phyloP scores from a whole-genome alignment of 139 green algal species.

The Chlorella sp. region DNA sequence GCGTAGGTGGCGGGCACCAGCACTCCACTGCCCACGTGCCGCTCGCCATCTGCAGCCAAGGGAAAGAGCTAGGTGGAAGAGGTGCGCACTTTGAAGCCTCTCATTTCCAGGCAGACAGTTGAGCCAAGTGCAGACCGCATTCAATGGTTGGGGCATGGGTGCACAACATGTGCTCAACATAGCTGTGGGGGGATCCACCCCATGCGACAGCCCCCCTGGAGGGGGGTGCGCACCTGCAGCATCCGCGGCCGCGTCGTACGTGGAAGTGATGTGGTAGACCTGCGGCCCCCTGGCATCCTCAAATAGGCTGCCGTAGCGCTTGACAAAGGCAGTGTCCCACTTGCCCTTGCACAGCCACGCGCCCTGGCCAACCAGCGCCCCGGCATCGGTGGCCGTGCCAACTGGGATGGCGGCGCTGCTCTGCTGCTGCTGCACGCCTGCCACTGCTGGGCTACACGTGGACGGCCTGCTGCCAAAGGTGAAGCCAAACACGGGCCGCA shows the following conservation, averaged over 20 bases:
- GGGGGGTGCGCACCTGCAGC: not conserved
- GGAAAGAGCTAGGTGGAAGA: not conserved
- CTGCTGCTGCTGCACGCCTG: not conserved
- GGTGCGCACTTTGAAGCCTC: not conserved
- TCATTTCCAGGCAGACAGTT: too few species aligned
- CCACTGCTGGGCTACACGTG: not conserved
- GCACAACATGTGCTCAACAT: not conserved
- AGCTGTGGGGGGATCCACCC: too few species aligned
- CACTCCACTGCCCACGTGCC: conserved; percentile 17
- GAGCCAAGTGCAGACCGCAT: too few species aligned
- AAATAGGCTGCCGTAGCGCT: conserved; percentile 46
- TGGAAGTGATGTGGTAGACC: conserved; percentile 30
- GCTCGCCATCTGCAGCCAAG: not conserved
- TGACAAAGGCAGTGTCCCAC: conserved; percentile 38
- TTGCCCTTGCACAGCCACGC: conserved; percentile 41
- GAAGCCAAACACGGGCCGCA: conserved; percentile 43
- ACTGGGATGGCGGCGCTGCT: conserved; percentile 6
- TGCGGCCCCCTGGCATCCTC: conserved; percentile 44
- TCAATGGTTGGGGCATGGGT: not conserved
- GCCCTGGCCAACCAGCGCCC: not conserved
- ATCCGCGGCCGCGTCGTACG: conserved; percentile 15
- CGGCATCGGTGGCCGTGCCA: not conserved
- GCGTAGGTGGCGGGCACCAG: conserved; percentile 27
- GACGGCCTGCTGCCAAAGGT: not conserved
- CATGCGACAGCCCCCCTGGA: not conserved